Evolutionary conservation across 371 early-diverging fungal species (phyloP).

Genomic region (Mortierella sp.): DNA sequence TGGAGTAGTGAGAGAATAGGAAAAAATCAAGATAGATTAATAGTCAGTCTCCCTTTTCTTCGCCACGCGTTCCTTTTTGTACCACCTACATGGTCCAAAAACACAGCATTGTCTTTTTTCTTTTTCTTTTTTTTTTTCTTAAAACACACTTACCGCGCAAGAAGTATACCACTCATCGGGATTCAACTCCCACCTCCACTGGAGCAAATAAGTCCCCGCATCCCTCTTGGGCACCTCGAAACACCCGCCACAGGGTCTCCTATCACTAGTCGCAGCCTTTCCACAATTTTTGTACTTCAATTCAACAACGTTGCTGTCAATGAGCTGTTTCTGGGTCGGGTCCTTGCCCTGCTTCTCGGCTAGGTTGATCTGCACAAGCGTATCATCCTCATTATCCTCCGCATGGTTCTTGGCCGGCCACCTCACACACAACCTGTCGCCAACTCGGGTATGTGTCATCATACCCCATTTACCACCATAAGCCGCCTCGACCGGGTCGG

Average conservation of each 20-base stretch:
- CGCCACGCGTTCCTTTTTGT: too few species aligned
- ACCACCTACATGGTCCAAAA: too few species aligned
- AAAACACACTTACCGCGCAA: conserved; percentile 24
- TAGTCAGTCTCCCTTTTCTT: too few species aligned
- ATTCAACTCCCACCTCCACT: conserved; percentile 39
- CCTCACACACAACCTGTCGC: conserved; percentile 32
- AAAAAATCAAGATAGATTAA: too few species aligned
- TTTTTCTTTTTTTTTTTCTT: background rate
- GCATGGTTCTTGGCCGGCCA: conserved; percentile 59
- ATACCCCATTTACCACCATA: conserved; percentile 44
- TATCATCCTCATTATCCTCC: conserved; percentile 36
- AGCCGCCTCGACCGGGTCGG: conserved; percentile 16
- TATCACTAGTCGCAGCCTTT: conserved; percentile 6
- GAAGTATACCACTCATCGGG: conserved; percentile 19
- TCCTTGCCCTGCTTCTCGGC: conserved; percentile 29
- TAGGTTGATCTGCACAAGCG: conserved; percentile 35
- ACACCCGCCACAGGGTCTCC: conserved; percentile 32
- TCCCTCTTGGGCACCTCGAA: conserved; percentile 20
- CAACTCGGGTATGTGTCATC: conserved; percentile 32
- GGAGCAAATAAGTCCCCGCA: conserved; percentile 18
- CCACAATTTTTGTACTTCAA: conserved; percentile 48
- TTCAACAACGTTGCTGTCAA: conserved; percentile 1
- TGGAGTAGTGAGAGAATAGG: background rate
- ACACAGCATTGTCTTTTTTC: too few species aligned
- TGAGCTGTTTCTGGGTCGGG: conserved; percentile 19